Evolutionary conservation across 805 yeast genomes (phyloP).

Genomic region (Candida manassasensis): DNA sequence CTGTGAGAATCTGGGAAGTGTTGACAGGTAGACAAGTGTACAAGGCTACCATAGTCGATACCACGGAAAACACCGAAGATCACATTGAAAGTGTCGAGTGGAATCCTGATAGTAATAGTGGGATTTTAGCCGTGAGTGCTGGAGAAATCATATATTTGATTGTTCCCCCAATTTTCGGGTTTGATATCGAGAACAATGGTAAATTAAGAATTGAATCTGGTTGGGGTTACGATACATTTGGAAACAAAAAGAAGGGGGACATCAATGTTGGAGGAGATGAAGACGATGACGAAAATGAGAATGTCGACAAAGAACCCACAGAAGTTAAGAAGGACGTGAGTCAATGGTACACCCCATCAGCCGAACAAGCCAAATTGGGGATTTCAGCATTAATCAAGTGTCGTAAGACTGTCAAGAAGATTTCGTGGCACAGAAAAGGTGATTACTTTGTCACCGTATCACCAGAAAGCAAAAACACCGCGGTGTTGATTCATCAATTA

Average conservation of each 20-base stretch:
- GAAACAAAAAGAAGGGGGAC: conserved; percentile 44
- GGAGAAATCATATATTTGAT: conserved; percentile 75
- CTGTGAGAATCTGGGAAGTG: conserved; percentile 95
- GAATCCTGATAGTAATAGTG: conserved; percentile 76
- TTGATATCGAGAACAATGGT: conserved; percentile 78
- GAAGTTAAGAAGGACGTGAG: conserved; percentile 49
- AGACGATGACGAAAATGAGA: conserved; percentile 16
- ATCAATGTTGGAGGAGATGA: conserved; percentile 14
- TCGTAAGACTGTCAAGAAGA: conserved; percentile 64
- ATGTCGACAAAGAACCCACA: conserved; percentile 8
- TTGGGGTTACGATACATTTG: conserved; percentile 77
- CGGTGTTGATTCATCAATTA: conserved; percentile 90
- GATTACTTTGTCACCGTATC: conserved; percentile 95
- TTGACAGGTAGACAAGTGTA: conserved; percentile 91
- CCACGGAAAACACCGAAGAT: conserved; percentile 59
- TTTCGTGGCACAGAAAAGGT: conserved; percentile 96
- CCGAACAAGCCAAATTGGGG: conserved; percentile 56
- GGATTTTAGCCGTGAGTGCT: conserved; percentile 79
- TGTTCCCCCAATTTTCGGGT: conserved; percentile 90
- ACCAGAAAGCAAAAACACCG: conserved; percentile 84
- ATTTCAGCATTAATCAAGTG: conserved; percentile 68
- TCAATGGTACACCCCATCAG: conserved; percentile 78
- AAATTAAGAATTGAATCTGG: conserved; percentile 80
- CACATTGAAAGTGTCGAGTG: conserved; percentile 78
- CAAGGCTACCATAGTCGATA: conserved; percentile 49